Evolutionary conservation across 176 grass and related monocot species (phyloP).

Genomic region (Tillandsia fasciculata): DNA sequence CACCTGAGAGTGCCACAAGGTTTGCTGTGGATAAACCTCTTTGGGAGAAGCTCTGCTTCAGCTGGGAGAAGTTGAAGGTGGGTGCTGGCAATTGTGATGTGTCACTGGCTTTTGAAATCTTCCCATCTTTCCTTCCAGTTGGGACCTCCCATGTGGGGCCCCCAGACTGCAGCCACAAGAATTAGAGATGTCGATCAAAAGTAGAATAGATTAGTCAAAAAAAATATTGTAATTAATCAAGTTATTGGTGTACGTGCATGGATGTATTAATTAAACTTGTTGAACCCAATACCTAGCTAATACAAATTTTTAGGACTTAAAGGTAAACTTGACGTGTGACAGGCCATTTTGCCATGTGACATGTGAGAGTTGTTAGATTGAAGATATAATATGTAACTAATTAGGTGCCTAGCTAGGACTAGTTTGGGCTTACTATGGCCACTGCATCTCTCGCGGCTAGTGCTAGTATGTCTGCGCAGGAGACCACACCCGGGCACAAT

Average conservation of each 20-base stretch:
- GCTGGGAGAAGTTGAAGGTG: constrained; percentile 53
- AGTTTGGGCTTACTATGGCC: constrained; percentile 26
- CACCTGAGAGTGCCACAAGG: constrained; percentile 67
- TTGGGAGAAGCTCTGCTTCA: constrained; percentile 73
- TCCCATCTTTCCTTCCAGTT: constrained; percentile 55
- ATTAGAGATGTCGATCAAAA: background rate
- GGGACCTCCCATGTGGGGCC: constrained; percentile 64
- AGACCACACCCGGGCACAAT: constrained; percentile 53
- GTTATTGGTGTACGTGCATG: no score
- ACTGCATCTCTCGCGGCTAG: constrained; percentile 62
- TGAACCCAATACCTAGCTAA: no score
- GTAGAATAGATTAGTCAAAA: background rate
- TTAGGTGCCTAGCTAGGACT: no score
- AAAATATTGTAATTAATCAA: background rate
- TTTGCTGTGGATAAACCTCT: constrained; percentile 61
- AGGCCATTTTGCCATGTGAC: no score
- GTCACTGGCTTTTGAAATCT: constrained; percentile 56
- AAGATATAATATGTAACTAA: no score
- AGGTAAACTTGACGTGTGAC: no score
- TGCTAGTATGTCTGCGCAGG: constrained; percentile 64
- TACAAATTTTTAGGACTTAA: no score
- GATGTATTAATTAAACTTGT: no score
- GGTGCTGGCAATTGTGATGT: constrained; percentile 53
- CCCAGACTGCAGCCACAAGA: constrained; percentile 38
- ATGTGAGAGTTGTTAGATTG: no score